Evolutionary conservation across 192 early-diverging fungal species (phyloP).

Genomic region (Irineochytrium annulatum): DNA sequence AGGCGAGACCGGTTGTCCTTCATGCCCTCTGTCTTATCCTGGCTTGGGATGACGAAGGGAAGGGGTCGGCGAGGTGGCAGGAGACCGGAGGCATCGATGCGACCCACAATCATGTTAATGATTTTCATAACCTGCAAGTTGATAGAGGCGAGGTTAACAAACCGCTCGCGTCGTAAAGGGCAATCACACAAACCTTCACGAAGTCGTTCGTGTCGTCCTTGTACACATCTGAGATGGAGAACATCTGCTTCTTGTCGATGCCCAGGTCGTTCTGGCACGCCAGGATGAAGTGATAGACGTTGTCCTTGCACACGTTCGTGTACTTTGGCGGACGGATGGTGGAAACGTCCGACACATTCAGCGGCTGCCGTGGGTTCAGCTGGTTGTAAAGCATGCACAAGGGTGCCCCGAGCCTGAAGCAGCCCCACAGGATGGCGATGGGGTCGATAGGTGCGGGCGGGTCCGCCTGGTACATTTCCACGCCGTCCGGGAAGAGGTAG

Average conservation of each 20-base stretch:
- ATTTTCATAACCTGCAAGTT: constrained; percentile 70
- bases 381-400: constrained; percentile 50
- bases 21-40: constrained; percentile 34
- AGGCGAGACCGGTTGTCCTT: constrained; percentile 85
- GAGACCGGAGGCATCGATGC: constrained; percentile 66
- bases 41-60: constrained; percentile 31
- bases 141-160: neutral
- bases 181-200: constrained; percentile 72
- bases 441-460: constrained; percentile 28
- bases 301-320: constrained; percentile 72
- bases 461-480: constrained; percentile 11
- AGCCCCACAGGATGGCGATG: constrained; percentile 40
- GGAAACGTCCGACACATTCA: constrained; percentile 38
- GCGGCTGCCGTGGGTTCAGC: constrained; percentile 22
- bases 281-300: constrained; percentile 82
- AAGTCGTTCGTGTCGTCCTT: constrained; percentile 95
- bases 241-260: constrained; percentile 62
- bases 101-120: constrained; percentile 72
- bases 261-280: constrained; percentile 51
- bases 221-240: constrained; percentile 83
- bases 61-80: constrained; percentile 49
- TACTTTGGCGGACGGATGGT: constrained; percentile 15
- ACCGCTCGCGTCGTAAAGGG: neutral
- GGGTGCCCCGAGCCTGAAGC: constrained; percentile 46
- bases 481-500: constrained; percentile 49